Evolutionary conservation across 306 rosid genomes (phyloP), one percentile per base, ranked within the genome.

Genomic region (Vigna hirtella): DNA sequence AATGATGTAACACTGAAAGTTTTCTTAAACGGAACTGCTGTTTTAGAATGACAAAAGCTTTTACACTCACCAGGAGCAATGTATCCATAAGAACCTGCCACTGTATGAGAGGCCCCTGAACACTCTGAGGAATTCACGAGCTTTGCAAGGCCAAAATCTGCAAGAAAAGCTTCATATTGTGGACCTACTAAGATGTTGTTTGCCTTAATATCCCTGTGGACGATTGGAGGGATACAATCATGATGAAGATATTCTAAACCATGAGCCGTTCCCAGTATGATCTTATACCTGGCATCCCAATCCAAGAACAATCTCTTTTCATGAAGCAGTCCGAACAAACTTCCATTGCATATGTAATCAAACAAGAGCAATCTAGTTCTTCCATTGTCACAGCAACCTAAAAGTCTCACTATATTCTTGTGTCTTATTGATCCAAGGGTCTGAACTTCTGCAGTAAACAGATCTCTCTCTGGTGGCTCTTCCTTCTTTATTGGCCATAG

Each of bases 161-260:
- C 97, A 18, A 94, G 85, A 82, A 89, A 87, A 52, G 96, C 88
- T 78, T 94, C 96, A 80, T 85, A 94, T 28, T 90, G 97, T 72
- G 92, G 83, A 70, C 97, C 97, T 55, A 94, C 90, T 83, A 94
- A 86, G 85, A 94, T 92, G 88, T 94, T 94, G 89, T 94, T 90
- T 14, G 97, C 88, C 82, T 94, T 94, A 70, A 94, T 82, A 42
- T 94, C 98, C 0, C 98, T 83, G 57, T 94, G 98, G 40, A 94
- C 82, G 5, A 94, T 90, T 0, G 97, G 94, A 78, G 97, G 98
- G 75, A 92, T 88, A 52, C 97, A 94, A 77, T 94, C 94, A 80
- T 94, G 97, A 78, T 94, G 98, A 85, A 94, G 94, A 88, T 94
- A 94, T 77, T 96, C 96, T 74, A 94, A 83, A 66, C 97, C 98